These are phyloP conservation scores for Trypanosoma conorhini DNA, from an alignment of 208 protist species.

Conservation along the genomic window DNA sequence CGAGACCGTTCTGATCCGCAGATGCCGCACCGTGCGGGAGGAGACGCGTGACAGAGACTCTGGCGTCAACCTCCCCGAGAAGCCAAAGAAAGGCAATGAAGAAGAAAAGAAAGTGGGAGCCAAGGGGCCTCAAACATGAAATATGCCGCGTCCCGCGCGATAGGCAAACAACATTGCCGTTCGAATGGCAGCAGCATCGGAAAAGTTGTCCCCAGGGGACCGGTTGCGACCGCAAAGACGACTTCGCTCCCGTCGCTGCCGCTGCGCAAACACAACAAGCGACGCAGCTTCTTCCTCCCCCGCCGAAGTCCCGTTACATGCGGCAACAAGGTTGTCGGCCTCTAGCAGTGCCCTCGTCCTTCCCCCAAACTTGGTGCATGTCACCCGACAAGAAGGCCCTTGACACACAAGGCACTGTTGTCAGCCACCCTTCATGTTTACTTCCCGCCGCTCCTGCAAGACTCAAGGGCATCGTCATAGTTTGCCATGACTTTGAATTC, in stretches of 20 bases:
- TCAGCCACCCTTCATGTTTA: background rate
- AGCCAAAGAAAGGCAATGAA: background rate
- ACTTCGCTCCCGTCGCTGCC: background rate
- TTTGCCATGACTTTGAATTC: background rate
- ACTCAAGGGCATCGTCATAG: background rate
- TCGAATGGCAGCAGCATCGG: conserved; percentile 7
- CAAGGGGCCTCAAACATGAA: background rate
- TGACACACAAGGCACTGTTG: background rate
- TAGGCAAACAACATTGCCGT: conserved; percentile 1
- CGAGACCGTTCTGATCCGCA: background rate
- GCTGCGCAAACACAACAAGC: conserved; percentile 14
- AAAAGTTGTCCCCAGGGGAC: background rate
- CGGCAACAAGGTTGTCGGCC: background rate
- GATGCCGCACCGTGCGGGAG: background rate
- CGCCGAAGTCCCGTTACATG: conserved; percentile 9
- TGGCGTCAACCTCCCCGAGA: background rate
- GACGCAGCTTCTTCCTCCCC: conserved; percentile 5
- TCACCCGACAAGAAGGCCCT: conserved; percentile 4
- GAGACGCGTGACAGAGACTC: background rate
- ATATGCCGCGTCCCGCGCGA: background rate
- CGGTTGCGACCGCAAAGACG: background rate
- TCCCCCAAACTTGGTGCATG: background rate
- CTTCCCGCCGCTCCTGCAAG: background rate
- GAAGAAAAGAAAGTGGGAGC: background rate
- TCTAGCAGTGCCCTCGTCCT: background rate